Percentiles rank a stretch among this genome's conserved stretches.
Conservation (phyloP, 1,284 basidiomycete genomes). For the Sanghuangporus weigelae region DNA sequence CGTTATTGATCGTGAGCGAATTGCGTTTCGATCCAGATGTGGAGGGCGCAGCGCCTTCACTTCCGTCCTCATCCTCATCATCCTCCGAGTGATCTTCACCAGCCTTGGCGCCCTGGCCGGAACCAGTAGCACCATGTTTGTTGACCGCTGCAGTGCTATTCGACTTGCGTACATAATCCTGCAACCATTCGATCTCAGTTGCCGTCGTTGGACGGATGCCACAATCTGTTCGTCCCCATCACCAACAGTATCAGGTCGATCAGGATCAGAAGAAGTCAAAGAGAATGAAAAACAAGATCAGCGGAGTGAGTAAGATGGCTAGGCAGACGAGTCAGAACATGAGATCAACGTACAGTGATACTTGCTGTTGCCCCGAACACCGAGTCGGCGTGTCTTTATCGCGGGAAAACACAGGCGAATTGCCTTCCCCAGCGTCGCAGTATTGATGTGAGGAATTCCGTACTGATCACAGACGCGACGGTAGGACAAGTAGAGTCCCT, state of each 20-base stretch:
- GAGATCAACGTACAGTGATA: slow-evolving; percentile 69
- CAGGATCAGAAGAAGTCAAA: not conserved
- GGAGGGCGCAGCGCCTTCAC: slow-evolving; percentile 63
- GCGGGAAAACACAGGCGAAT: slow-evolving; percentile 89
- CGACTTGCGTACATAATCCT: slow-evolving; percentile 84
- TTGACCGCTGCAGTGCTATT: slow-evolving; percentile 71
- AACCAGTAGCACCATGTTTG: slow-evolving; percentile 54
- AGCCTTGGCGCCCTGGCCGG: slow-evolving; percentile 35
- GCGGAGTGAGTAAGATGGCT: slow-evolving; percentile 1
- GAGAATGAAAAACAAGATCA: slow-evolving; percentile 21
- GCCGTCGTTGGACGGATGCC: slow-evolving; percentile 84
- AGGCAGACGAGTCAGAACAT: not conserved
- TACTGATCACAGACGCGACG: slow-evolving; percentile 86
- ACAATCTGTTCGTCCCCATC: slow-evolving; percentile 53
- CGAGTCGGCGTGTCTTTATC: slow-evolving; percentile 88
- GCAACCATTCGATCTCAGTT: slow-evolving; percentile 84
- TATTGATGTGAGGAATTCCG: slow-evolving; percentile 89
- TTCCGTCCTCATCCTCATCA: slow-evolving; percentile 70
- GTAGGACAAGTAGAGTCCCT: slow-evolving; percentile 89
- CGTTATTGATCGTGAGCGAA: slow-evolving; percentile 59
- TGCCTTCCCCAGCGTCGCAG: slow-evolving; percentile 89
- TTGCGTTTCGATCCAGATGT: slow-evolving; percentile 64
- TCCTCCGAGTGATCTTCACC: slow-evolving; percentile 70
- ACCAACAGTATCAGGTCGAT: slow-evolving; percentile 11
- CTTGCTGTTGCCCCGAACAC: slow-evolving; percentile 88